Evolutionary conservation across 2,329 filamentous ascomycete species (phyloP), one percentile per base, ranked within the genome.

Genomic region (Chaetomium strumarium): DNA sequence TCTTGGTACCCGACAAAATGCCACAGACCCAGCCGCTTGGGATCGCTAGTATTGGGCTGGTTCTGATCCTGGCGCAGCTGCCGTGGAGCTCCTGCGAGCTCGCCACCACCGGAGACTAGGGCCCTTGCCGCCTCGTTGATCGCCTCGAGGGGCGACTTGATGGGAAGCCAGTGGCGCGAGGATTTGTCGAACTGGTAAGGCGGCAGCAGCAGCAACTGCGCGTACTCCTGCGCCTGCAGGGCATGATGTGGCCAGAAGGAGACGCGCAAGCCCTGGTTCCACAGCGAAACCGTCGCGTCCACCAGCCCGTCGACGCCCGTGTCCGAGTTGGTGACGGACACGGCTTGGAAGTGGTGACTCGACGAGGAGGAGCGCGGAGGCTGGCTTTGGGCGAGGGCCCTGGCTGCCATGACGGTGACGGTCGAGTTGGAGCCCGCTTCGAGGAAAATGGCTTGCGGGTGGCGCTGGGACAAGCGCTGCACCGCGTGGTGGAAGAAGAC

Each of bases 401-500:
- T 53, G 10, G 44, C 36, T 0, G 66, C 69, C 67, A 74, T 69
- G 10, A 30, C 31, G 0, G 67, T 68, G 24, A 71, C 57, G 4
- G 63, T 64, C 1, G 69, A 70, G 52, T 60, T 67, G 5, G 68
- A 70, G 0, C 75, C 75, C 0, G 72, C 72, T 51, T 77, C 75
- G 0, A 75, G 63, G 45, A 60, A 75, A 14, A 71, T 56, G 11
- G 11, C 31, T 0, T 42, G 24, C 0, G 65, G 63, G 29, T 64
- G 59, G 6, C 63, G 46, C 8, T 67, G 50, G 0, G 63, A 56
- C 0, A 79, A 57, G 1, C 75, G 59, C 34, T 70, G 60, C 0
- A 77, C 12, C 2, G 60, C 76, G 8, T 75, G 64, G 19, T 65
- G 36, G 56, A 75, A 76, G 57, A 65, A 75, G 0, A 78, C 75